Evolutionary conservation across 768 basidiomycete species (phyloP).

Genomic region (Chalciporus chontae): DNA sequence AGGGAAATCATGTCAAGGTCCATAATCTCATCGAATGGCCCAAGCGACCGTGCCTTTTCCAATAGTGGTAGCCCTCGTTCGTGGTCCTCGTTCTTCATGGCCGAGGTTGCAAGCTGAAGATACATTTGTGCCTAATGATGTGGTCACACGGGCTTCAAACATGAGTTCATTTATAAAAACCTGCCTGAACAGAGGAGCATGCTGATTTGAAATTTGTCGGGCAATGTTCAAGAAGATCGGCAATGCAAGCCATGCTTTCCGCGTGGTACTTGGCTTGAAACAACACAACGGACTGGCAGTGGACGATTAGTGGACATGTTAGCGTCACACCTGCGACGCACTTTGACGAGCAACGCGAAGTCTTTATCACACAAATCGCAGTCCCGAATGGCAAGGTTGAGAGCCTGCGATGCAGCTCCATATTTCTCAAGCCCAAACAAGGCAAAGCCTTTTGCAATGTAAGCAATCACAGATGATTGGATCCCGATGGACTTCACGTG

Average conservation of each 20-base stretch:
- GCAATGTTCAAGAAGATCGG: conserved; percentile 5
- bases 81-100: background rate
- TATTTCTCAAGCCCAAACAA: conserved; percentile 9
- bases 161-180: background rate
- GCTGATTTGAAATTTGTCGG: conserved; percentile 1
- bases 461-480: conserved; percentile 7
- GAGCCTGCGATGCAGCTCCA: conserved; percentile 1
- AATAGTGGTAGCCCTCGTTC: conserved; percentile 1
- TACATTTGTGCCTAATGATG: conserved; percentile 5
- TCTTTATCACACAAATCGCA: conserved; percentile 5
- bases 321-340: background rate
- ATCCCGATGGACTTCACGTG: conserved; percentile 7
- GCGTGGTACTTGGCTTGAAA: conserved; percentile 11
- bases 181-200: conserved; percentile 5
- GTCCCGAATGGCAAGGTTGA: conserved; percentile 7
- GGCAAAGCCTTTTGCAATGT: conserved; percentile 7
- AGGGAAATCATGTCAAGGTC: conserved; percentile 1
- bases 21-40: background rate
- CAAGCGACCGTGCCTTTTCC: conserved; percentile 1
- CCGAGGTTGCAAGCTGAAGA: conserved; percentile 4
- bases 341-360: conserved; percentile 4
- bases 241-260: conserved; percentile 8
- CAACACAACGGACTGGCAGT: conserved; percentile 2
- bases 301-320: background rate
- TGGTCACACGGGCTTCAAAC: background rate